Evolutionary conservation across 1,284 basidiomycete genomes (phyloP).

Genomic region (Rhodotorula mucilaginosa): DNA sequence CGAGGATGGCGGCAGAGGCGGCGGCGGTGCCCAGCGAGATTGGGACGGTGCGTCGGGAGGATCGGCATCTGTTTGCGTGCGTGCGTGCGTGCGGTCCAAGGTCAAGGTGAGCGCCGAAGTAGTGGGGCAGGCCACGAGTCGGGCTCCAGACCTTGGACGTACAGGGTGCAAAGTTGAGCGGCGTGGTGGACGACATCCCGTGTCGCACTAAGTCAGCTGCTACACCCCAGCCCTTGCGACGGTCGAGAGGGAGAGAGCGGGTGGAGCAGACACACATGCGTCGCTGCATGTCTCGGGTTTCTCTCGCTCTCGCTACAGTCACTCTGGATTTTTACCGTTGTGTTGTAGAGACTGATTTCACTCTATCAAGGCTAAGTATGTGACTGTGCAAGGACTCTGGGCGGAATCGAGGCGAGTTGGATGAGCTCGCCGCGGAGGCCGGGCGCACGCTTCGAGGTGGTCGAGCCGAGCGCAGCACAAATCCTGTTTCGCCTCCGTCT

Average conservation of each 20-base stretch:
- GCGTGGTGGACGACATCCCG: conserved; percentile 12
- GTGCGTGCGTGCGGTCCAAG: not conserved
- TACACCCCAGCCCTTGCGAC: no score
- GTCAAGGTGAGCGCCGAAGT: not conserved
- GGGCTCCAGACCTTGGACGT: not conserved
- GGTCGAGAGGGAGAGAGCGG: no score
- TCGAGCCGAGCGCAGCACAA: not conserved
- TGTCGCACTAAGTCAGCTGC: not conserved
- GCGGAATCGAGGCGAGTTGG: no score
- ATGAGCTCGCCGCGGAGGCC: no score
- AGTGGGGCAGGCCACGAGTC: not conserved
- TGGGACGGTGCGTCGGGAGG: conserved; percentile 6
- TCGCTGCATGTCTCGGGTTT: no score
- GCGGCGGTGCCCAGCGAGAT: conserved; percentile 1
- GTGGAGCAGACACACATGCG: no score
- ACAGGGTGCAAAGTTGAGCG: conserved; percentile 38
- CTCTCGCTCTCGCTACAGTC: no score
- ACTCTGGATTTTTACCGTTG: no score
- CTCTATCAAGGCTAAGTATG: no score
- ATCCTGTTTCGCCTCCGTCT: not conserved
- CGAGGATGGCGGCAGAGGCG: not conserved
- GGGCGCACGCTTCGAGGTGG: no score
- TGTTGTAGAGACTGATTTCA: no score
- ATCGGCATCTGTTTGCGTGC: conserved; percentile 21
- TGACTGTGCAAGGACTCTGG: no score